Conservation (phyloP, 768 basidiomycete species). For the Xanthoconium stramineum region DNA sequence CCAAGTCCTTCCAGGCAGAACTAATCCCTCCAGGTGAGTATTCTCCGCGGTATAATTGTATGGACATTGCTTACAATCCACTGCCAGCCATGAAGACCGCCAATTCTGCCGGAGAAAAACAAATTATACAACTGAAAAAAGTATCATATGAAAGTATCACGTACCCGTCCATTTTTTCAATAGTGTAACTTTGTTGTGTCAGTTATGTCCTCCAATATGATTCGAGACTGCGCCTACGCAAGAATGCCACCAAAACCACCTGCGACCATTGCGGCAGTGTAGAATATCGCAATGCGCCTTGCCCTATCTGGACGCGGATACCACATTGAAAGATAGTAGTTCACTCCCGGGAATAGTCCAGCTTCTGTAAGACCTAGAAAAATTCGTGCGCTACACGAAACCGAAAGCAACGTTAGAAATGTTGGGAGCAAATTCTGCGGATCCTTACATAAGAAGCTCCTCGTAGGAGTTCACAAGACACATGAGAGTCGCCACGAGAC, state of each 20-base stretch:
- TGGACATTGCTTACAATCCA: slow-evolving; percentile 33
- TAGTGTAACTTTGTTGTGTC: slow-evolving; percentile 26
- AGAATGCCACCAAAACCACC: slow-evolving; percentile 50
- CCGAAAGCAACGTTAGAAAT: neutral
- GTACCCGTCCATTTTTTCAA: slow-evolving; percentile 33
- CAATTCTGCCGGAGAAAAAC: slow-evolving; percentile 8
- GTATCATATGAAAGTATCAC: slow-evolving; percentile 14
- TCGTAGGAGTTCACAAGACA: slow-evolving; percentile 33
- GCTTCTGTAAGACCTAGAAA: slow-evolving; percentile 48
- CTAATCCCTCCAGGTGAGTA: slow-evolving; percentile 16
- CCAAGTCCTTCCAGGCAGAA: slow-evolving; percentile 33
- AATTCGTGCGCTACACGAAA: slow-evolving; percentile 30
- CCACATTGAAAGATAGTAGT: slow-evolving; percentile 52
- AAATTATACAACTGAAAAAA: neutral
- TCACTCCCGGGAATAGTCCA: slow-evolving; percentile 40
- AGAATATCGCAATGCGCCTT: slow-evolving; percentile 57
- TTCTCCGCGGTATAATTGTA: neutral
- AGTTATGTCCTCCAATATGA: neutral
- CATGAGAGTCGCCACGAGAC: slow-evolving; percentile 36
- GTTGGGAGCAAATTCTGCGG: neutral
- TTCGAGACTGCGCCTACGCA: slow-evolving; percentile 33
- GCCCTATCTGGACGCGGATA: slow-evolving; percentile 58
- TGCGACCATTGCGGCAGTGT: slow-evolving; percentile 56
- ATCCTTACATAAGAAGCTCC: slow-evolving; percentile 30
- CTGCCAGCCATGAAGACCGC: slow-evolving; percentile 35